A percentile compares a stretch with the other conserved stretches of the same genome.
phyloP scores from a whole-genome alignment of 306 rosid genomes.

The Vicia faba region DNA sequence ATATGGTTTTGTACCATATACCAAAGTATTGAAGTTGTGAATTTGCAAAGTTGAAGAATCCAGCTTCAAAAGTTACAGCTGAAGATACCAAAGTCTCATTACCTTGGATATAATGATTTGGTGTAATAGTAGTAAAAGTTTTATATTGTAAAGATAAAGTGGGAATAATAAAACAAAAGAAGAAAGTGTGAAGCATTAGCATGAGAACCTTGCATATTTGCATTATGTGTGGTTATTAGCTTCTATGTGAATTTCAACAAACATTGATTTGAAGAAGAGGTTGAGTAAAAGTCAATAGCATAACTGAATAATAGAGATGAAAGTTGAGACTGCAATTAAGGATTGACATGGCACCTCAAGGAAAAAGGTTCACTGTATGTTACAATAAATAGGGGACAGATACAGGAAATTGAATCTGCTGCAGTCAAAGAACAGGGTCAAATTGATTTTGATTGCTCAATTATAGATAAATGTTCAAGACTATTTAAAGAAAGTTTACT shows the following conservation, averaged over 20 bases:
- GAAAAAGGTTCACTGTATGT: too few species aligned
- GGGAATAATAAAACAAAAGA: not conserved
- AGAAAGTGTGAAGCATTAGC: not conserved
- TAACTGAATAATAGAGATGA: too few species aligned
- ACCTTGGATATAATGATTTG: not conserved
- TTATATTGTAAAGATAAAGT: not conserved
- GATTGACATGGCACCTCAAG: too few species aligned
- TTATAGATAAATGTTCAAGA: too few species aligned
- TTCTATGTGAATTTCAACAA: not conserved
- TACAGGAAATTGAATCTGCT: too few species aligned
- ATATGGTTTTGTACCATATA: conserved; percentile 18
- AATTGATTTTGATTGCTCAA: too few species aligned
- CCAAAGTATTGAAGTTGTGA: conserved; percentile 8
- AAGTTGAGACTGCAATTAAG: too few species aligned
- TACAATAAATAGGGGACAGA: too few species aligned
- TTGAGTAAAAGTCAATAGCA: too few species aligned
- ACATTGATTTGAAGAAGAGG: not conserved
- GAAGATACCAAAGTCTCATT: not conserved
- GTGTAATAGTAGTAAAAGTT: not conserved
- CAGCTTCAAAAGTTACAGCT: not conserved
- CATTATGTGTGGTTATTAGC: not conserved
- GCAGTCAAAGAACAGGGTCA: too few species aligned
- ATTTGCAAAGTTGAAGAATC: not conserved
- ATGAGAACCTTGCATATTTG: not conserved
- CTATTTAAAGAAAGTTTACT: too few species aligned